Base-by-base conservation (phyloP, 306 rosid genomes). In the Glycyrrhiza uralensis region DNA sequence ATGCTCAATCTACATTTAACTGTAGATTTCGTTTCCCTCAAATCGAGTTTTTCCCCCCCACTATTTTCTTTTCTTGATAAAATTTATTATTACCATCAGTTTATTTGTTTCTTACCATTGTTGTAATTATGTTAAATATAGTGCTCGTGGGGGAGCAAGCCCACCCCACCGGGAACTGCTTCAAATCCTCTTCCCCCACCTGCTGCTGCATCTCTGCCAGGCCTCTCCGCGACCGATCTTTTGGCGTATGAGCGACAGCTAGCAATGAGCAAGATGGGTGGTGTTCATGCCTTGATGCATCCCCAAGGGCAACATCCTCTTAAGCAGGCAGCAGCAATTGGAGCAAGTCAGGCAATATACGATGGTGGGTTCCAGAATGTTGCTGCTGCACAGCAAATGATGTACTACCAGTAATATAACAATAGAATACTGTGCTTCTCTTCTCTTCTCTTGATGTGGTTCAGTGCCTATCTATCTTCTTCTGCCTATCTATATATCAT, bases 61-160 rank as follows among this genome's bases (percentile, higher is more conserved):
- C n/a, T n/a, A n/a, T n/a, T n/a, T n/a, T n/a, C n/a, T n/a, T n/a
- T n/a, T n/a, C n/a, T n/a, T n/a, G n/a, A n/a, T 32, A 6, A 35
- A 7, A 19, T 19, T 13, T 2, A 18, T 52, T 7, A n/a, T n/a
- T n/a, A n/a, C 46, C 8, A 20, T 15, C 24, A 2, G 15, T 12
- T 15, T 18, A 13, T 38, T 11, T 41, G 20, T 64, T 7, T 55
- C 73, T 74, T 24, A 71, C 29, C 14, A 14, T 19, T 45, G 12
- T 23, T 30, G 11, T 5, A 1, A 26, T 24, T 10, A 36, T 57
- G 54, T 5, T 65, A 73, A 57, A 24, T 72, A 17, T 66, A 94
- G 98, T 94, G 98, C 73, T 94, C 95, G 1, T 94, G 98, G 98
- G 98, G 98, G 7, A 94, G 96, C 92, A 94, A 94, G 87, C 92